Evolutionary conservation across 768 basidiomycete species (phyloP), one percentile per base, ranked within the genome.

Genomic region (Macrolepiota albuminosa): DNA sequence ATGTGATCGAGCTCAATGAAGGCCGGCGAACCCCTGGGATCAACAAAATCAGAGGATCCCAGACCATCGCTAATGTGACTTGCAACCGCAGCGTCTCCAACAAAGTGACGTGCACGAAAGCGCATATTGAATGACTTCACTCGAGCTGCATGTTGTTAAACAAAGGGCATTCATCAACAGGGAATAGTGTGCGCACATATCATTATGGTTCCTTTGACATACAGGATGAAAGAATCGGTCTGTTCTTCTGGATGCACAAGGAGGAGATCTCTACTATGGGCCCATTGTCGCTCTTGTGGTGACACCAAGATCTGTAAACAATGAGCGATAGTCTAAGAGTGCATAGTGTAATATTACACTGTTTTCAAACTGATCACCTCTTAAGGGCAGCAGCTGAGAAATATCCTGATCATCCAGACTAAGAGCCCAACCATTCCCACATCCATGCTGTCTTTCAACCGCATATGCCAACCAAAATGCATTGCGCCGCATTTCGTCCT

Each of bases 381-480:
- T 78, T 16, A 87, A 75, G 1, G 89, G 88, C 29, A 91, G 76
- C 21, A 89, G 70, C 60, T 91, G 89, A 24, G 84, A 84, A 21
- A 92, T 78, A 65, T 90, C 89, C 61, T 84, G 79, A 67, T 92
- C 89, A 62, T 91, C 90, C 10, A 91, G 72, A 59, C 79, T 80
- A 60, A 84, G 75, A 0, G 89, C 84, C 84, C 88, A 91, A 21
- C 85, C 86, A 64, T 88, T 89, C 36, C 83, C 82, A 61, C 80
- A 81, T 6, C 87, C 84, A 58, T 84, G 82, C 61, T 85, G 80
- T 31, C 89, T 82, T 63, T 91, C 89, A 48, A 79, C 75, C 6
- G 84, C 78, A 68, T 90, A 91, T 9, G 87, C 84, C 49, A 88
- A 66, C 84, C 89, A 92, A 66, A 90, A 89, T 1, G 83, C 77